phyloP scores from a whole-genome alignment of 139 green algal genomes.

The Chlamydomonas sp. region DNA sequence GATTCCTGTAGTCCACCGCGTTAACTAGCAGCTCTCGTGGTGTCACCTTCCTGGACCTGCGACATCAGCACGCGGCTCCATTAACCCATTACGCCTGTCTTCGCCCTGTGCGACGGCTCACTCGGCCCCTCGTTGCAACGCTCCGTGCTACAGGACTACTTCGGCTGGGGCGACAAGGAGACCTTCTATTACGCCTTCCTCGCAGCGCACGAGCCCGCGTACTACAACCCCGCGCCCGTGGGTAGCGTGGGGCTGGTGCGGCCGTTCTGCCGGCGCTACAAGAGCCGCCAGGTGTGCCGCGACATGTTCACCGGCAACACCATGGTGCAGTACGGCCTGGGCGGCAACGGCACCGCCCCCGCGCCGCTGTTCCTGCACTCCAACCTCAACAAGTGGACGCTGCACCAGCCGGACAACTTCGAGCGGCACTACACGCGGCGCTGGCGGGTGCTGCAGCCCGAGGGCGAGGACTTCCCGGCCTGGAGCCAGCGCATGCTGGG shows the following conservation, averaged over 20 bases:
- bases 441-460: conserved; percentile 19
- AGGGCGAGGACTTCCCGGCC: not conserved
- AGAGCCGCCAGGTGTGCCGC: conserved; percentile 22
- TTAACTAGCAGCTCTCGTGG: too few relatives aligned
- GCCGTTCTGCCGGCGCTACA: not conserved
- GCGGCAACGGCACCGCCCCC: not conserved
- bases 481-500: not conserved
- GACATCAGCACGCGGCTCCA: too few relatives aligned
- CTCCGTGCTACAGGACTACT: conserved; percentile 46
- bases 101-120: too few relatives aligned
- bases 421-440: conserved; percentile 5
- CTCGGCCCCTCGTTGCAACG: too few relatives aligned
- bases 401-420: conserved; percentile 25
- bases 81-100: too few relatives aligned
- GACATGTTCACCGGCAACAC: conserved; percentile 53
- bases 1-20: too few relatives aligned
- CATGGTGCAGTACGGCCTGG: conserved; percentile 49
- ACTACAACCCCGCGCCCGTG: conserved; percentile 22
- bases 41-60: too few relatives aligned
- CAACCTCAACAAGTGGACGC: conserved; percentile 57
- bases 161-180: conserved; percentile 68
- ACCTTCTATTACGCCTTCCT: conserved; percentile 54
- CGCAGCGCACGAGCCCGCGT: conserved; percentile 26
- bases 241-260: conserved; percentile 34
- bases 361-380: conserved; percentile 55